These are phyloP conservation scores for Mycena sp. DNA, from an alignment of 1,284 basidiomycete genomes.

Conservation along the genomic window DNA sequence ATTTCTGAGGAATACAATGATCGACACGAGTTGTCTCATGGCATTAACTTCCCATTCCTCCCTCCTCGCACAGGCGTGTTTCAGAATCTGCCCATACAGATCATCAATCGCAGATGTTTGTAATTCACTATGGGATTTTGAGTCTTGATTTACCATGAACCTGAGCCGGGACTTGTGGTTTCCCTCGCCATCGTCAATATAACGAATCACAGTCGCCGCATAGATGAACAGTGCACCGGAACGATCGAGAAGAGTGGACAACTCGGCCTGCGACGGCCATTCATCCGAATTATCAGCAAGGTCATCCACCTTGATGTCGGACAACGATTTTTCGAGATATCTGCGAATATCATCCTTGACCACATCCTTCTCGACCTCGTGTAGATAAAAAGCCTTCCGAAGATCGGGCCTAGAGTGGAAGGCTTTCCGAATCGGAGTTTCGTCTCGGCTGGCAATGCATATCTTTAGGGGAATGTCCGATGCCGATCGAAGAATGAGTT, in stretches of 20 bases:
- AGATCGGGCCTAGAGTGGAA: not conserved
- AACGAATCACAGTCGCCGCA: conserved; percentile 27
- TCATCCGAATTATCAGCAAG: not conserved
- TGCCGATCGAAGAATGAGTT: conserved; percentile 8
- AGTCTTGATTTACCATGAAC: not conserved
- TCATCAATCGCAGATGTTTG: conserved; percentile 17
- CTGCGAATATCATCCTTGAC: conserved; percentile 28
- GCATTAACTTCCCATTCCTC: not conserved
- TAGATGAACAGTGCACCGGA: too few relatives aligned
- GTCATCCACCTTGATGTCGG: conserved; percentile 5
- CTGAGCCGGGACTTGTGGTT: conserved; percentile 9
- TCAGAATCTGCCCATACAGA: conserved; percentile 25
- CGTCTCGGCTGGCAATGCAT: conserved; percentile 29
- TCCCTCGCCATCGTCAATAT: conserved; percentile 15
- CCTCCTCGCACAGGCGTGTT: conserved; percentile 8
- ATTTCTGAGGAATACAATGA: not conserved
- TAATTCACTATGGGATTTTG: not conserved
- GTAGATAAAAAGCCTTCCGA: conserved; percentile 13
- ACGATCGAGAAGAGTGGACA: conserved; percentile 18
- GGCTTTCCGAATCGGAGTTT: conserved; percentile 13
- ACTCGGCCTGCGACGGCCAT: not conserved
- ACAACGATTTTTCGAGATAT: conserved; percentile 24
- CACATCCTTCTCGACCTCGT: conserved; percentile 31
- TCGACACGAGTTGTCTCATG: not conserved
- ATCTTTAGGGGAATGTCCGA: conserved; percentile 25